Conservation (phyloP, 2,329 filamentous ascomycete genomes). For the Fusarium nygamai region DNA sequence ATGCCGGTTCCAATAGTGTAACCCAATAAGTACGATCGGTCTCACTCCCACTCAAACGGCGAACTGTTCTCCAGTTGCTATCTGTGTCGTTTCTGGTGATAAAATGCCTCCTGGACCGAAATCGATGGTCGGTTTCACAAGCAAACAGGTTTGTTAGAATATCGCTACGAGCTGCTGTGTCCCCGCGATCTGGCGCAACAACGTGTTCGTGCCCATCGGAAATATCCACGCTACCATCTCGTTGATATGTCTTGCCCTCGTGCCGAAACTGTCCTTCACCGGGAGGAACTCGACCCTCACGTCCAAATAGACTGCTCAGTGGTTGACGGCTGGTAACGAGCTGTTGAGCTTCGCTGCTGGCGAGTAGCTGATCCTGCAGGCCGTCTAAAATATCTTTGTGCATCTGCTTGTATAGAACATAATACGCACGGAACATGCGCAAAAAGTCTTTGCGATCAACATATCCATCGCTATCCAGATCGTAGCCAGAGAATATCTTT, state of each 20-base stretch:
- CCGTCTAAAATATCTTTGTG: constrained; percentile 84
- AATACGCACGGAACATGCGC: constrained; percentile 91
- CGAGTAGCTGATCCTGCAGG: constrained; percentile 80
- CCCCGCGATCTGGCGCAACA: constrained; percentile 67
- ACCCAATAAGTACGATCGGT: constrained; percentile 54
- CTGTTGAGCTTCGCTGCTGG: constrained; percentile 79
- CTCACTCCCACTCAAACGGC: constrained; percentile 44
- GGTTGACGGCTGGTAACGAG: constrained; percentile 80
- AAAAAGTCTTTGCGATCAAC: constrained; percentile 88
- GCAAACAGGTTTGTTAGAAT: constrained; percentile 67
- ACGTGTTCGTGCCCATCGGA: constrained; percentile 66
- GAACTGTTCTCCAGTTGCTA: constrained; percentile 50
- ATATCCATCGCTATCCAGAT: constrained; percentile 87
- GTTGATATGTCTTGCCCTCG: constrained; percentile 72
- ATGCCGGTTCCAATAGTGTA: constrained; percentile 58
- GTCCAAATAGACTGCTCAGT: constrained; percentile 77
- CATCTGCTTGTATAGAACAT: constrained; percentile 88
- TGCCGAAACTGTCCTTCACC: constrained; percentile 66
- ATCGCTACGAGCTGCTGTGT: constrained; percentile 68
- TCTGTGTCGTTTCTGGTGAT: constrained; percentile 46
- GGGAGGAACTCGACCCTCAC: constrained; percentile 73
- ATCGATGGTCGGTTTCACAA: constrained; percentile 45
- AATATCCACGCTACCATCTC: constrained; percentile 72
- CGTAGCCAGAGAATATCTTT: constrained; percentile 87
- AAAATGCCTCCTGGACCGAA: constrained; percentile 44